Percentiles rank a stretch among this genome's conserved stretches.
phyloP scores from a whole-genome alignment of 805 yeast genomes.

The Kurtzmaniella fragi region DNA sequence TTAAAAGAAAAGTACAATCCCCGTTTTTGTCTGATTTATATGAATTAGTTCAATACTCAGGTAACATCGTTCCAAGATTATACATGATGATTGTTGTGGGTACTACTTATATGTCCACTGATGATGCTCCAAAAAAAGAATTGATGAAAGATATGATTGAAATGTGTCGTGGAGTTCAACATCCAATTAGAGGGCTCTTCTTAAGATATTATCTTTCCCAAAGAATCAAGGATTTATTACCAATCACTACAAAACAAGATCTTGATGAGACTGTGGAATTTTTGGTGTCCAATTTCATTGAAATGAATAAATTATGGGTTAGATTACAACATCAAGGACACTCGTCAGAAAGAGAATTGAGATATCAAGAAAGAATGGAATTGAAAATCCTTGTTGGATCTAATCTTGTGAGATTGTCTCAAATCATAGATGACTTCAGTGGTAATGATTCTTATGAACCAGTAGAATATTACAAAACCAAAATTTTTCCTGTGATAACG shows the following conservation, averaged over 20 bases:
- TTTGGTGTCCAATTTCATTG: constrained; percentile 81
- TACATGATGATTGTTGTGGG: constrained; percentile 96
- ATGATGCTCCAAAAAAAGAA: constrained; percentile 77
- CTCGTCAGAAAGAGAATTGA: constrained; percentile 67
- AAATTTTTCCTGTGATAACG: constrained; percentile 71
- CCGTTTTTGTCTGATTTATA: constrained; percentile 74
- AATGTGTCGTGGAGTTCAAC: constrained; percentile 96
- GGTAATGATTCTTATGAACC: constrained; percentile 27
- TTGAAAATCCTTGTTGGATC: constrained; percentile 90
- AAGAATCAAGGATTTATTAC: constrained; percentile 64
- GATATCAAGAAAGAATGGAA: constrained; percentile 79
- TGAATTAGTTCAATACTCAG: constrained; percentile 92
- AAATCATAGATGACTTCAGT: constrained; percentile 69
- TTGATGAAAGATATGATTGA: constrained; percentile 95
- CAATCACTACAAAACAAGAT: constrained; percentile 33
- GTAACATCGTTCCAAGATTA: constrained; percentile 86
- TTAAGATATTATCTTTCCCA: constrained; percentile 86
- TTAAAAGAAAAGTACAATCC: constrained; percentile 34
- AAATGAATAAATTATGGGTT: constrained; percentile 98
- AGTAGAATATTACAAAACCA: constrained; percentile 32
- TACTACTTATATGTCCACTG: constrained; percentile 73
- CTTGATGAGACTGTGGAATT: constrained; percentile 71
- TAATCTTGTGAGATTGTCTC: constrained; percentile 83
- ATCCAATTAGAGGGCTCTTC: constrained; percentile 88
- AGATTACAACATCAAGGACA: constrained; percentile 95